A percentile compares a stretch with the other conserved stretches of the same genome.
Evolutionary conservation across 106 monocot genomes (phyloP).

Genomic region (Dioscorea alata): DNA sequence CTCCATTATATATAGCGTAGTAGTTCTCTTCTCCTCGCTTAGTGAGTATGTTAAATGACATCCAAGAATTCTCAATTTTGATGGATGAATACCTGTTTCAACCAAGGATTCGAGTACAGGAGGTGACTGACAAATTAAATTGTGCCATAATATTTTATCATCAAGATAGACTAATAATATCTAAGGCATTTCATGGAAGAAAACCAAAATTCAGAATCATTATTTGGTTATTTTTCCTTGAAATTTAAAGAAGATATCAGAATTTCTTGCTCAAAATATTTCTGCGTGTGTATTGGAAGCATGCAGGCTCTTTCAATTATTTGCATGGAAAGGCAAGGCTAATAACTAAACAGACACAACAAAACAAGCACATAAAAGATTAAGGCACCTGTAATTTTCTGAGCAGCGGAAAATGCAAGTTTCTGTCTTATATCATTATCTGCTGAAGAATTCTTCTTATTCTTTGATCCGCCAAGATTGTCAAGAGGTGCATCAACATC

Average conservation of each 20-base stretch:
- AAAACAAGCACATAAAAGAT: neutral
- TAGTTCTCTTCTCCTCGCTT: constrained; percentile 32
- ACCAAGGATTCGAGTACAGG: neutral
- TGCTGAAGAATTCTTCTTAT: neutral
- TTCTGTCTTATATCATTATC: constrained; percentile 18
- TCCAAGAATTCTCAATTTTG: constrained; percentile 33
- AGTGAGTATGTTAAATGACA: constrained; percentile 43
- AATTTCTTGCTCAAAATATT: no score
- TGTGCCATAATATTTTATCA: no score
- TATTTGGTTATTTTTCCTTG: neutral
- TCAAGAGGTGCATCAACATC: constrained; percentile 16
- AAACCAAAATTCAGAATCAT: neutral
- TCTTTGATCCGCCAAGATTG: neutral
- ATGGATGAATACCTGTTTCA: constrained; percentile 37
- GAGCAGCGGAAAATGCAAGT: constrained; percentile 39
- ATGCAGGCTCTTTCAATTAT: no score
- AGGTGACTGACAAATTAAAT: neutral
- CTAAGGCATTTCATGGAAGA: no score
- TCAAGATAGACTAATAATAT: no score
- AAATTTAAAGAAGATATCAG: no score
- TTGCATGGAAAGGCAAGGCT: no score
- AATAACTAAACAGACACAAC: neutral
- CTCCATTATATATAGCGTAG: constrained; percentile 47
- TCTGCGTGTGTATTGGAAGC: no score
- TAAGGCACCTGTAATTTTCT: constrained; percentile 43